Conservation (phyloP, 1,139 yeast genomes). For the Kurtzmaniella quercitrusa region DNA sequence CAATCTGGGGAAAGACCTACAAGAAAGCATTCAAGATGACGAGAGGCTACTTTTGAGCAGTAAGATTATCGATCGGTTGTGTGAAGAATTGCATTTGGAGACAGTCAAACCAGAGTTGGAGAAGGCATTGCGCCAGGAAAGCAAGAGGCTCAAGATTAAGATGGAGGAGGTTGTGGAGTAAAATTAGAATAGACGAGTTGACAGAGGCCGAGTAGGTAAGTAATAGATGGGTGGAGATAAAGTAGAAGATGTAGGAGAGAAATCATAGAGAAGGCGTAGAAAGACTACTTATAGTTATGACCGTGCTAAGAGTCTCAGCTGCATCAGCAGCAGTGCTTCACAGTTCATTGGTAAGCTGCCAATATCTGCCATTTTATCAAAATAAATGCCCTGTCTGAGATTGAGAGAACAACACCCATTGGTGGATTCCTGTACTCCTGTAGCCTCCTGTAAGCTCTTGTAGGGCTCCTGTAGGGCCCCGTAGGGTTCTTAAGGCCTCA, state of each 20-base stretch:
- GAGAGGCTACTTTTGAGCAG: slow-evolving; percentile 28
- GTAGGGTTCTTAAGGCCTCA: neutral
- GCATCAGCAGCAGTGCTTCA: no score
- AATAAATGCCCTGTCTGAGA: no score
- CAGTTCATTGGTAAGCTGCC: no score
- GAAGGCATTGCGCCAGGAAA: slow-evolving; percentile 49
- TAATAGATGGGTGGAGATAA: neutral
- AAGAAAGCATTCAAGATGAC: slow-evolving; percentile 17
- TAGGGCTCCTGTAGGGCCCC: no score
- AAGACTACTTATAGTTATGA: no score
- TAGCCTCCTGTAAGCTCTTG: neutral
- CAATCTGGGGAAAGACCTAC: slow-evolving; percentile 9
- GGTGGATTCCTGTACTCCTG: no score
- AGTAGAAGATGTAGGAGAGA: neutral
- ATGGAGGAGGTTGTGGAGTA: slow-evolving; percentile 11
- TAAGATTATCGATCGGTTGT: slow-evolving; percentile 29
- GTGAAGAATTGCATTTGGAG: slow-evolving; percentile 25
- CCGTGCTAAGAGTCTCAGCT: no score
- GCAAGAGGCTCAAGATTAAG: slow-evolving; percentile 19
- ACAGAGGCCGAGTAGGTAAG: neutral
- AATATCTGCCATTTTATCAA: no score
- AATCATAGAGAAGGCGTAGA: no score
- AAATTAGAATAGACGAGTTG: neutral
- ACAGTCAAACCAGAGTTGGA: slow-evolving; percentile 36
- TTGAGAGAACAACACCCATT: no score